phyloP scores from a whole-genome alignment of 768 basidiomycete genomes.

The Phaffia tasmanica region DNA sequence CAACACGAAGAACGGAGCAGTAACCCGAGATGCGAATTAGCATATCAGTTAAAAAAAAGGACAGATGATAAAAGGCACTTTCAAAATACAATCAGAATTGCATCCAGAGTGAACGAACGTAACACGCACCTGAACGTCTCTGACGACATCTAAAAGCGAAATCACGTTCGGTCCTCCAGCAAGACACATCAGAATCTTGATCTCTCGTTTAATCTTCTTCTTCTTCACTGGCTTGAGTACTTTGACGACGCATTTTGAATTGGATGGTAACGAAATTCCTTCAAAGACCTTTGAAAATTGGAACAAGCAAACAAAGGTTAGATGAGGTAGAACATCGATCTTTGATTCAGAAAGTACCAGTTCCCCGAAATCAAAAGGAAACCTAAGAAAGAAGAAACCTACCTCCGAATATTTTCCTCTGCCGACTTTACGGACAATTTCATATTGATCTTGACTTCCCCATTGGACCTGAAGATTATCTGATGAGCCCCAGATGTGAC shows the following conservation, averaged over 20 bases:
- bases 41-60: too few relatives aligned
- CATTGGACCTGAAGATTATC: slow-evolving; percentile 93
- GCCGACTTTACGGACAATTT: slow-evolving; percentile 92
- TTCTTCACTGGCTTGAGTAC: slow-evolving; percentile 98
- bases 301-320: neutral
- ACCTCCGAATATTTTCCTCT: slow-evolving; percentile 94
- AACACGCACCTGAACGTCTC: slow-evolving; percentile 53
- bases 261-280: slow-evolving; percentile 78
- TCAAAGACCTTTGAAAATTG: slow-evolving; percentile 50
- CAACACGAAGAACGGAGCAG: neutral
- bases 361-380: neutral
- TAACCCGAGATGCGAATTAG: neutral
- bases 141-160: slow-evolving; percentile 83
- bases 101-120: neutral
- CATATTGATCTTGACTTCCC: slow-evolving; percentile 95
- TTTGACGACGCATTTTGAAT: slow-evolving; percentile 95
- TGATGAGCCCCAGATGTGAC: slow-evolving; percentile 3
- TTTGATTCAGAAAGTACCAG: neutral
- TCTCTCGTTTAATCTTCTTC: slow-evolving; percentile 99
- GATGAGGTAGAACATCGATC: neutral
- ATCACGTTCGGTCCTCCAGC: slow-evolving; percentile 94
- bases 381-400: slow-evolving; percentile 24
- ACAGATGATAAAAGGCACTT: neutral
- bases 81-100: neutral
- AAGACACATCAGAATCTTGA: slow-evolving; percentile 93